Conservation (phyloP, 2,329 filamentous ascomycete species). For the Trichoderma sp. region DNA sequence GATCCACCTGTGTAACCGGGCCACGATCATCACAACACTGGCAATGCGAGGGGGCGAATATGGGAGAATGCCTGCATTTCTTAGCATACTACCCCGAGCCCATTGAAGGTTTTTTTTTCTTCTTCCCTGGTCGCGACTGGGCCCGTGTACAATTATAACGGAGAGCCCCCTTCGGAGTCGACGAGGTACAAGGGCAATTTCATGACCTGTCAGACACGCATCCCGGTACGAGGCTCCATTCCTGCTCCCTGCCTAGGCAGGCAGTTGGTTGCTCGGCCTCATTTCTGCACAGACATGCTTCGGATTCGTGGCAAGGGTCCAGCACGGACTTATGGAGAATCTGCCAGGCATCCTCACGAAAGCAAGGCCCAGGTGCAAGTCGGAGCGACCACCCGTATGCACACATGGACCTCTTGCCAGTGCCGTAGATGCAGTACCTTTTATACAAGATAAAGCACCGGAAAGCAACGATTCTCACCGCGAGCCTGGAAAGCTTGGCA, state of each 20-base stretch:
- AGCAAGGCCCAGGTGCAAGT: not conserved
- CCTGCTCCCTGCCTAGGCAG: slow-evolving; percentile 7
- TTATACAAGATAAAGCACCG: not conserved
- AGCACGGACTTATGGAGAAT: slow-evolving; percentile 11
- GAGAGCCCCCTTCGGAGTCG: slow-evolving; percentile 4
- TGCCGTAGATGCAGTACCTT: not conserved
- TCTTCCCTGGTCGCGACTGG: not conserved
- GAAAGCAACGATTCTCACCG: not conserved
- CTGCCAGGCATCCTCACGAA: not conserved
- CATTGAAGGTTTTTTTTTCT: not conserved
- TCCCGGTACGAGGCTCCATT: slow-evolving; percentile 7
- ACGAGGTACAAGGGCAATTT: not conserved
- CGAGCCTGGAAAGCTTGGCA: slow-evolving; percentile 10
- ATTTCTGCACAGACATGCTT: slow-evolving; percentile 4
- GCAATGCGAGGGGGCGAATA: slow-evolving; percentile 7
- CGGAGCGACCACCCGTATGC: not conserved
- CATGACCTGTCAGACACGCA: slow-evolving; percentile 17
- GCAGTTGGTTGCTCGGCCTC: not conserved
- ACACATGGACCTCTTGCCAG: not conserved
- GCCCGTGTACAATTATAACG: not conserved
- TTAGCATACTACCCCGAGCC: not conserved
- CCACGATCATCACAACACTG: not conserved
- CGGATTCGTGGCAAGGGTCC: slow-evolving; percentile 3
- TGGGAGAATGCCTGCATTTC: not conserved
- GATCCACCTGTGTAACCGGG: not conserved